These are phyloP conservation scores for Yarrowia sp. DNA, from an alignment of 805 yeast species.

Conservation along the genomic window DNA sequence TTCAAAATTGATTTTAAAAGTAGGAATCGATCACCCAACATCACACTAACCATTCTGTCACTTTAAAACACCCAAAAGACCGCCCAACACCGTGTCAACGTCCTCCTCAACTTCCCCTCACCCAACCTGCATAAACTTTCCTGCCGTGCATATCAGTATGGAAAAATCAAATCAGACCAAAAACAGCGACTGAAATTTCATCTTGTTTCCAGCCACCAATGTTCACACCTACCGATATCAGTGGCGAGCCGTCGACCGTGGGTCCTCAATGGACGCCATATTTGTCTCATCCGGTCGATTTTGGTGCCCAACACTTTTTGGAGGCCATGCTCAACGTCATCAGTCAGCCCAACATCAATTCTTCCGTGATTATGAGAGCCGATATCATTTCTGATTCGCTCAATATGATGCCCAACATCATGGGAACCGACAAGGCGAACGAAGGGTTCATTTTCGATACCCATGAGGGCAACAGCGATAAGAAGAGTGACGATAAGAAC, in stretches of 20 bases:
- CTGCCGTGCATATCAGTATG: neutral
- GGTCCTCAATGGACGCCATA: slow-evolving; percentile 65
- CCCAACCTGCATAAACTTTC: too few relatives aligned
- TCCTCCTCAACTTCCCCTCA: too few relatives aligned
- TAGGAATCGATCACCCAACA: too few relatives aligned
- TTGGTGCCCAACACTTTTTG: slow-evolving; percentile 56
- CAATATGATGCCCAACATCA: neutral
- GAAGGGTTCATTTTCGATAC: slow-evolving; percentile 10
- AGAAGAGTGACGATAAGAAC: neutral
- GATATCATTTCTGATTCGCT: slow-evolving; percentile 49
- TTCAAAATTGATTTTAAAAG: too few relatives aligned
- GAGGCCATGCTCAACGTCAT: slow-evolving; percentile 76
- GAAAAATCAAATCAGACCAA: neutral
- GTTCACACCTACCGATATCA: slow-evolving; percentile 38
- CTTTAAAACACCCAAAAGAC: too few relatives aligned
- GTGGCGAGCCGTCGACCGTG: slow-evolving; percentile 43
- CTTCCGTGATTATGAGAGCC: slow-evolving; percentile 85
- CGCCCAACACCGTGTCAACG: too few relatives aligned
- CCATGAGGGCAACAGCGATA: neutral
- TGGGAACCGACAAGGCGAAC: slow-evolving; percentile 7
- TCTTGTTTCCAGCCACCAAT: too few relatives aligned
- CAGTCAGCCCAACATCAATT: slow-evolving; percentile 82
- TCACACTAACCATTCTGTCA: too few relatives aligned
- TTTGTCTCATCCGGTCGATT: slow-evolving; percentile 49
- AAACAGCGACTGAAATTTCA: too few relatives aligned